Evolutionary conservation across 768 basidiomycete genomes (phyloP).

Genomic region (Lactarius psammicola): DNA sequence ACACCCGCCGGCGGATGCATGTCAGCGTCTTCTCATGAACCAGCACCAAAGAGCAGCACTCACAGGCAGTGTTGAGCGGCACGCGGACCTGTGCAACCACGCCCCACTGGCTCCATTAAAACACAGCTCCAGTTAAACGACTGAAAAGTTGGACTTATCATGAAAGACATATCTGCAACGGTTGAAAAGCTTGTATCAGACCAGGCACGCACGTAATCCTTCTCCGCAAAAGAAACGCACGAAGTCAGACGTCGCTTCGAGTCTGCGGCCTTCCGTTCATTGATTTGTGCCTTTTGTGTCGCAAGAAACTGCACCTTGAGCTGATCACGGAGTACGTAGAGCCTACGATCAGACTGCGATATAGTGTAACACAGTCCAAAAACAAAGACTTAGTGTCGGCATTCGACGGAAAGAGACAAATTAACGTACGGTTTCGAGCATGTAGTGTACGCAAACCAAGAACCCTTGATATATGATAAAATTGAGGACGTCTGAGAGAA

Average conservation of each 20-base stretch:
- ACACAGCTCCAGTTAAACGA: conserved; percentile 34
- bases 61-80: conserved; percentile 72
- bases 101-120: conserved; percentile 26
- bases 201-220: neutral
- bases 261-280: conserved; percentile 70
- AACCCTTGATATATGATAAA: conserved; percentile 79
- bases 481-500: conserved; percentile 54
- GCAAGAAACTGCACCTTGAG: conserved; percentile 55
- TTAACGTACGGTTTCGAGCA: conserved; percentile 44
- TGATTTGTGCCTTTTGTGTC: conserved; percentile 58
- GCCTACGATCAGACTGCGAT: conserved; percentile 43
- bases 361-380: neutral
- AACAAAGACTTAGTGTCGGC: neutral
- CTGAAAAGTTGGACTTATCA: conserved; percentile 53
- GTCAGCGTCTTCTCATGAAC: neutral
- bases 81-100: conserved; percentile 64
- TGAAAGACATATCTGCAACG: conserved; percentile 67
- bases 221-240: conserved; percentile 45
- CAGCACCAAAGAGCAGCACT: conserved; percentile 18
- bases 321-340: conserved; percentile 52
- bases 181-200: neutral
- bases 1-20: neutral
- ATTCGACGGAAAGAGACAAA: conserved; percentile 19
- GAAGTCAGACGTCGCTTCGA: conserved; percentile 80
- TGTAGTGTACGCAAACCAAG: conserved; percentile 63